phyloP scores from a whole-genome alignment of 1,284 basidiomycete species.

The Cystobasidium sp. region DNA sequence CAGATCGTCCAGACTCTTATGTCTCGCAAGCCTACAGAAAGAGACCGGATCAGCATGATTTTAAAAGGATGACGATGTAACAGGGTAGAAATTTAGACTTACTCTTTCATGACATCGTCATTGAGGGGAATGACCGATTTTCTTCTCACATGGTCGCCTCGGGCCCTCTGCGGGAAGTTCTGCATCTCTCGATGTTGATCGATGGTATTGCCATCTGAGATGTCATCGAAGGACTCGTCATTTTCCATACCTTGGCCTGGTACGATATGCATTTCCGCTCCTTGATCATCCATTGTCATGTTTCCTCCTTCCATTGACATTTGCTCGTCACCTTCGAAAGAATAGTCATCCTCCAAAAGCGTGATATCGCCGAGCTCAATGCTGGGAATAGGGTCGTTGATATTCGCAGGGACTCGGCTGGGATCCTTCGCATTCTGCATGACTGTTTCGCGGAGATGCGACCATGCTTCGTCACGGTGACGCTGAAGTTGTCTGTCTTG shows the following conservation, averaged over 20 bases:
- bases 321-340: constrained; percentile 39
- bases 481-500: constrained; percentile 81
- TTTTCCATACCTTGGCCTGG: constrained; percentile 11
- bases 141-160: constrained; percentile 48
- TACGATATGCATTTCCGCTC: constrained; percentile 9
- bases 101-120: constrained; percentile 56
- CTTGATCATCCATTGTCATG: constrained; percentile 31
- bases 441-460: constrained; percentile 69
- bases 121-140: constrained; percentile 59
- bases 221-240: constrained; percentile 18
- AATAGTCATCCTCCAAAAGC: constrained; percentile 41
- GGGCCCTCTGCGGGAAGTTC: constrained; percentile 27
- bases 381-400: constrained; percentile 37
- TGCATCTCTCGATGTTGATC: constrained; percentile 17
- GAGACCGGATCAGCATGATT: background rate
- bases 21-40: constrained; percentile 31
- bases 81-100: background rate
- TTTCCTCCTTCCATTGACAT: constrained; percentile 43
- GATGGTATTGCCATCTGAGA: background rate
- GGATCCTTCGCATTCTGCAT: constrained; percentile 22
- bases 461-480: constrained; percentile 80
- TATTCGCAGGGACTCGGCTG: constrained; percentile 22
- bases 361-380: constrained; percentile 34
- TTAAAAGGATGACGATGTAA: too few relatives aligned
- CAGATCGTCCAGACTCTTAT: constrained; percentile 37